Evolutionary conservation across 441 rosid species (phyloP).

Genomic region (Arabidopsis lyrata): DNA sequence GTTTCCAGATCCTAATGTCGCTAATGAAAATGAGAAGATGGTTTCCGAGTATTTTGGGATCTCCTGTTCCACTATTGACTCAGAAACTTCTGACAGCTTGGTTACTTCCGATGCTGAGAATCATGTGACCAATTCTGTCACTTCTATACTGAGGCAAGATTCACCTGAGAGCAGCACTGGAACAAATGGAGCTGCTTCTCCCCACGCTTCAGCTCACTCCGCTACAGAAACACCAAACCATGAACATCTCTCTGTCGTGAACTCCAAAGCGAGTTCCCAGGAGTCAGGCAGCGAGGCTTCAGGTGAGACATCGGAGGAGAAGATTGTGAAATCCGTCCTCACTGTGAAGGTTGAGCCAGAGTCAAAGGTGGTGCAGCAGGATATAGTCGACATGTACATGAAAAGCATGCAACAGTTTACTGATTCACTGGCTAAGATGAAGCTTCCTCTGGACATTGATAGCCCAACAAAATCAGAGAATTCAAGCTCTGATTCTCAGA

Average conservation of each 20-base stretch:
- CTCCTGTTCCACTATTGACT: conserved; percentile 59
- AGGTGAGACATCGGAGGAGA: conserved; percentile 53
- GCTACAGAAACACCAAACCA: conserved; percentile 57
- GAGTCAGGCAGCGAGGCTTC: conserved; percentile 58
- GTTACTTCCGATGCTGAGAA: conserved; percentile 63
- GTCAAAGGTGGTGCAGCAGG: conserved; percentile 87
- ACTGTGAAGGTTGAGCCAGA: conserved; percentile 71
- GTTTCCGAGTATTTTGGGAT: conserved; percentile 90
- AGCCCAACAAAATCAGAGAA: conserved; percentile 76
- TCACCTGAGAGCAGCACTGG: conserved; percentile 86
- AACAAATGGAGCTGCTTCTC: conserved; percentile 73
- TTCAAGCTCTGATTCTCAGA: conserved; percentile 81
- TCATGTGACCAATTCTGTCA: conserved; percentile 57
- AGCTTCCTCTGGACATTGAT: conserved; percentile 90
- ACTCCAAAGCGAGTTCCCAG: conserved; percentile 49
- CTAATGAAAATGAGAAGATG: conserved; percentile 92
- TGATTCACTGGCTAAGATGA: conserved; percentile 98
- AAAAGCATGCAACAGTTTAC: conserved; percentile 99
- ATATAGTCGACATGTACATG: conserved; percentile 96
- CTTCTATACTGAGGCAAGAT: conserved; percentile 60
- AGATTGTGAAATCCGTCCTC: conserved; percentile 55
- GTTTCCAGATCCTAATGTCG: conserved; percentile 95
- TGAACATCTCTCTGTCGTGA: conserved; percentile 53
- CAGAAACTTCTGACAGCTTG: conserved; percentile 73
- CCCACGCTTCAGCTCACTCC: conserved; percentile 67